These are phyloP conservation scores for Colletotrichum limetticola DNA, from an alignment of 2,329 filamentous ascomycete species.

Conservation along the genomic window DNA sequence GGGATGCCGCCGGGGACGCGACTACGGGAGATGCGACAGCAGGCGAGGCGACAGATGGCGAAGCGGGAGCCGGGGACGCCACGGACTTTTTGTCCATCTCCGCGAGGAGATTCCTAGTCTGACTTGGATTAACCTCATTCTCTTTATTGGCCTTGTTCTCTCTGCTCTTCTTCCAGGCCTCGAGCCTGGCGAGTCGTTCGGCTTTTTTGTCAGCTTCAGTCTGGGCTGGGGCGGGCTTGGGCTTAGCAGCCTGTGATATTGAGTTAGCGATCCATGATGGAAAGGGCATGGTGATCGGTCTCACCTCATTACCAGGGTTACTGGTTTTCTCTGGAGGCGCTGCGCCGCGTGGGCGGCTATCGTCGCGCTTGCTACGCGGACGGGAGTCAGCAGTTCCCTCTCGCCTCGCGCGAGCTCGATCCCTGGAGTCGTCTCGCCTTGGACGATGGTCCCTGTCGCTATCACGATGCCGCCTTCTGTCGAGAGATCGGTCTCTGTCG, in stretches of 20 bases:
- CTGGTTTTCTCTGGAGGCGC: conserved; percentile 59
- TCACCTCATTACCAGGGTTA: conserved; percentile 66
- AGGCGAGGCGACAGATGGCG: conserved; percentile 59
- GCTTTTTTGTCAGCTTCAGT: conserved; percentile 82
- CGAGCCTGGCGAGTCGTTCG: conserved; percentile 82
- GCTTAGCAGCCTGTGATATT: conserved; percentile 62
- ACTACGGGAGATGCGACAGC: conserved; percentile 60
- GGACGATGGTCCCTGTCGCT: conserved; percentile 70
- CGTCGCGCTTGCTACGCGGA: conserved; percentile 73
- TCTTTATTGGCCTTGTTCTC: conserved; percentile 80
- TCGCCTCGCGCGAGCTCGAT: conserved; percentile 70
- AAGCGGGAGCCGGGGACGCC: conserved; percentile 53
- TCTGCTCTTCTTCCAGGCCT: conserved; percentile 93
- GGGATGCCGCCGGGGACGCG: conserved; percentile 24
- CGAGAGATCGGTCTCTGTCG: conserved; percentile 68
- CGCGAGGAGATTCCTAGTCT: conserved; percentile 74
- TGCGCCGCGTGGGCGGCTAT: conserved; percentile 66
- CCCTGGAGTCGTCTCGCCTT: conserved; percentile 80
- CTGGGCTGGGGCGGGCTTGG: conserved; percentile 61
- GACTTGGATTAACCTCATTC: conserved; percentile 72
- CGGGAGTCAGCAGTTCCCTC: conserved; percentile 79
- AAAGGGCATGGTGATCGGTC: conserved; percentile 39
- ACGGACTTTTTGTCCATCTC: conserved; percentile 78
- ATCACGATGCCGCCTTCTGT: conserved; percentile 67
- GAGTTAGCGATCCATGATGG: conserved; percentile 38